A percentile compares a stretch with the other conserved stretches of the same genome.
Conservation (phyloP, 495 filamentous ascomycete genomes). For the Penicillium parvum region DNA sequence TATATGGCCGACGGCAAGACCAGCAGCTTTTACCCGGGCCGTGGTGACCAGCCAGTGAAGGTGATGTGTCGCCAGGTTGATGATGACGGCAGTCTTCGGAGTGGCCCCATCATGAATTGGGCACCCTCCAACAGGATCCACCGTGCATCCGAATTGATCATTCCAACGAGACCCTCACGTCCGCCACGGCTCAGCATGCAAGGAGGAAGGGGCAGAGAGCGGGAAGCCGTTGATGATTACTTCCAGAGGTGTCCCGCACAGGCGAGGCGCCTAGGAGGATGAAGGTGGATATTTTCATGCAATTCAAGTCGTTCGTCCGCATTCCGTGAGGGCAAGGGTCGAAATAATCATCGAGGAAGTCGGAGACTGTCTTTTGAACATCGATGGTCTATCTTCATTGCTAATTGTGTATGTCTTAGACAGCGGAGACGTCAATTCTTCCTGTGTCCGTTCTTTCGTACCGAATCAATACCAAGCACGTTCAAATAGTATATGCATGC, state of each 20-base stretch:
- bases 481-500: background rate
- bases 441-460: background rate
- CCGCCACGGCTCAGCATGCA: background rate
- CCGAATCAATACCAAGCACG: no score
- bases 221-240: background rate
- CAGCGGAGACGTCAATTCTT: background rate
- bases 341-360: conserved; percentile 1
- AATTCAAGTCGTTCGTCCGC: background rate
- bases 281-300: background rate
- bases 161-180: conserved; percentile 3
- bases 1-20: conserved; percentile 33
- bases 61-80: background rate
- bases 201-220: background rate
- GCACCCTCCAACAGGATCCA: conserved; percentile 13
- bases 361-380: background rate
- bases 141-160: conserved; percentile 19
- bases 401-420: conserved; percentile 9
- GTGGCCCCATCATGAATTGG: conserved; percentile 20
- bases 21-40: conserved; percentile 20
- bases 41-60: conserved; percentile 26
- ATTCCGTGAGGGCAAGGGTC: conserved; percentile 7
- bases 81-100: conserved; percentile 21
- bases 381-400: conserved; percentile 5
- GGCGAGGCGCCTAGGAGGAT: background rate
- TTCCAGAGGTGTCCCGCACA: background rate